Evolutionary conservation across 352 stramenopile species (phyloP).

Genomic region (Pythium brachiatum): DNA sequence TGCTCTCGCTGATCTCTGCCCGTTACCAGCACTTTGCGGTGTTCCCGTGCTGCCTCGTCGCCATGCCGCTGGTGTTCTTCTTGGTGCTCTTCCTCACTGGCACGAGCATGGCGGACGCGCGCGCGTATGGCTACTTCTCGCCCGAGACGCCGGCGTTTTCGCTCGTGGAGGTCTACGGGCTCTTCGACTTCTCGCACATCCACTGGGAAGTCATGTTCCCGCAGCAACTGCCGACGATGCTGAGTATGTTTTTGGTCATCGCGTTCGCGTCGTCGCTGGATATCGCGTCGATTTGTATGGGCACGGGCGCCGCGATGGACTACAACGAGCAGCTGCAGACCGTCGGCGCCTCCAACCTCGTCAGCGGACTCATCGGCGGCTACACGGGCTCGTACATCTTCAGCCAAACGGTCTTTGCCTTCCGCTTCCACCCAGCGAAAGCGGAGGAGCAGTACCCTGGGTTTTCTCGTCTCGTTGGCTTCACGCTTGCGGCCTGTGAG

Average conservation of each 20-base stretch:
- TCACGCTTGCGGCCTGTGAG: slow-evolving; percentile 57
- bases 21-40: slow-evolving; percentile 67
- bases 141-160: slow-evolving; percentile 29
- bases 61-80: slow-evolving; percentile 86
- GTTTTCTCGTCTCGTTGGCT: slow-evolving; percentile 60
- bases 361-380: slow-evolving; percentile 84
- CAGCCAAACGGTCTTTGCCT: slow-evolving; percentile 91
- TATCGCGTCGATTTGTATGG: slow-evolving; percentile 94
- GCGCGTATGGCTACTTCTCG: slow-evolving; percentile 83
- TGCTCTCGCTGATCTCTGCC: slow-evolving; percentile 70
- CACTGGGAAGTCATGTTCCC: slow-evolving; percentile 79
- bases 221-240: slow-evolving; percentile 55
- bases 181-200: slow-evolving; percentile 74
- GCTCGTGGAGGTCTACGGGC: slow-evolving; percentile 44
- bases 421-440: slow-evolving; percentile 49
- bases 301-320: slow-evolving; percentile 89
- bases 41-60: slow-evolving; percentile 51
- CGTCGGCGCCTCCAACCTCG: slow-evolving; percentile 91
- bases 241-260: slow-evolving; percentile 95
- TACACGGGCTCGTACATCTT: slow-evolving; percentile 93
- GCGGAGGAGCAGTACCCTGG: slow-evolving; percentile 38
- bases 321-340: slow-evolving; percentile 94
- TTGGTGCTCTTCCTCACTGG: slow-evolving; percentile 60
- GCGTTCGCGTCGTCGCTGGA: slow-evolving; percentile 93
- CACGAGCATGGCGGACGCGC: slow-evolving; percentile 84